phyloP scores from a whole-genome alignment of 1,139 yeast species.

The Zhuliangozyma blackwelliae region DNA sequence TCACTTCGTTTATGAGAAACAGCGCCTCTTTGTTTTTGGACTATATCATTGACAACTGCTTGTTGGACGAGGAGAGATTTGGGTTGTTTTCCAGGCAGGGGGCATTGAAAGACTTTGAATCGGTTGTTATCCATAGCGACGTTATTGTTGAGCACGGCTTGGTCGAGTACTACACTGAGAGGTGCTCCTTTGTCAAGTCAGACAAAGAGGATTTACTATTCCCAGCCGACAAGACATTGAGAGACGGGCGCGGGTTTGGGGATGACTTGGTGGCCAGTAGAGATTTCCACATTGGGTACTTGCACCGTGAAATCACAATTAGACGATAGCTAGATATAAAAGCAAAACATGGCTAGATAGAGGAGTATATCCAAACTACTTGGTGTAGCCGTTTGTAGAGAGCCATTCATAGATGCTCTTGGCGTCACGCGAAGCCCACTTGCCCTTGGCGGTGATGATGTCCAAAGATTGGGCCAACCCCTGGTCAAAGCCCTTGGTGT shows the following conservation, averaged over 20 bases:
- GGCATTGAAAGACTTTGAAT: conserved; percentile 4
- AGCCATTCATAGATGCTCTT: conserved; percentile 54
- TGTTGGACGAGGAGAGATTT: conserved; percentile 11
- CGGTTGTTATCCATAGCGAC: conserved; percentile 28
- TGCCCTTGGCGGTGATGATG: conserved; percentile 54
- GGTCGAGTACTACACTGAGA: conserved; percentile 38
- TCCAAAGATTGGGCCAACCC: conserved; percentile 71
- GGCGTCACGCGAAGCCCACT: conserved; percentile 65
- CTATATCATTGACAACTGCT: conserved; percentile 13
- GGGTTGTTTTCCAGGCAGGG: conserved; percentile 5
- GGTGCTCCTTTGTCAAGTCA: conserved; percentile 34
- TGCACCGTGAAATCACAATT: conserved; percentile 2
- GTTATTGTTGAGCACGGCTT: conserved; percentile 51
- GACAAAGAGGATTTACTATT: conserved; percentile 17
- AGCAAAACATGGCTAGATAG: not conserved
- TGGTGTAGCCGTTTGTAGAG: conserved; percentile 38
- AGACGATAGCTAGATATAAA: not conserved
- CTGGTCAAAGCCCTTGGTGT: conserved; percentile 72
- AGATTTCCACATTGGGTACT: conserved; percentile 7
- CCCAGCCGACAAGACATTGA: too few species aligned
- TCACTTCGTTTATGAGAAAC: conserved; percentile 46
- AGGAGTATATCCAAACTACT: conserved; percentile 7
- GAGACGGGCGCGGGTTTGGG: too few species aligned
- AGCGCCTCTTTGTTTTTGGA: conserved; percentile 37
- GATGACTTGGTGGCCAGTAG: not conserved